These are phyloP conservation scores for Penicillium soppii DNA, from an alignment of 495 filamentous ascomycete species.

Conservation along the genomic window DNA sequence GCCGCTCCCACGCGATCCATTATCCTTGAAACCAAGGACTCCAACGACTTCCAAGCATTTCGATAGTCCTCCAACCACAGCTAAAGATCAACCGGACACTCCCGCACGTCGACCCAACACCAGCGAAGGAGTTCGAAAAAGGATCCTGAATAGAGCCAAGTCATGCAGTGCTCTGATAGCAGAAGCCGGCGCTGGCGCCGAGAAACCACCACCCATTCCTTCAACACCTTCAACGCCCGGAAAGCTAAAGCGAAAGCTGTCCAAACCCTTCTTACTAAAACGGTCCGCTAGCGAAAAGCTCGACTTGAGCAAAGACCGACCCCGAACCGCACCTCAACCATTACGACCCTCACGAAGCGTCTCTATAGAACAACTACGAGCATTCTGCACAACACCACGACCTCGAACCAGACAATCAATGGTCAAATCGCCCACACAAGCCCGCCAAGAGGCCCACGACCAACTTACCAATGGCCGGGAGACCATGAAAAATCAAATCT, in stretches of 20 bases:
- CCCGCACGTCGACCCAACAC: neutral
- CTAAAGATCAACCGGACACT: conserved; percentile 17
- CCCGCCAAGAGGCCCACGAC: conserved; percentile 10
- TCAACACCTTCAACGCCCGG: conserved; percentile 24
- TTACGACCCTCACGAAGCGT: conserved; percentile 25
- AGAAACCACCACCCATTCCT: conserved; percentile 15
- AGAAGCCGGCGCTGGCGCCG: conserved; percentile 9
- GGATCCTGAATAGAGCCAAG: conserved; percentile 17
- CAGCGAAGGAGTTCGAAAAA: conserved; percentile 8
- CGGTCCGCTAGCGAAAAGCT: conserved; percentile 21
- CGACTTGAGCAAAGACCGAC: conserved; percentile 14
- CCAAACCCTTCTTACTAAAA: conserved; percentile 28
- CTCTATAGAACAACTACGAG: conserved; percentile 30
- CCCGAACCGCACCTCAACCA: conserved; percentile 29
- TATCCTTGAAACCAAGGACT: conserved; percentile 6
- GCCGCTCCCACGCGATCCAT: conserved; percentile 37
- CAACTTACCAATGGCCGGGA: conserved; percentile 19
- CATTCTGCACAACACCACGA: conserved; percentile 18
- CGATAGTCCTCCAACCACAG: conserved; percentile 10
- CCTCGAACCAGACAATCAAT: conserved; percentile 19
- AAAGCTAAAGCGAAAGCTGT: conserved; percentile 27
- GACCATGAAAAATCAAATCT: conserved; percentile 38
- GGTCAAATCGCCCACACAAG: conserved; percentile 4
- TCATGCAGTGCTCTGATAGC: conserved; percentile 25
- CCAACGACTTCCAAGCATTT: conserved; percentile 8